Conservation (phyloP, 169 alveolate species). For the Eimeria tenella region DNA sequence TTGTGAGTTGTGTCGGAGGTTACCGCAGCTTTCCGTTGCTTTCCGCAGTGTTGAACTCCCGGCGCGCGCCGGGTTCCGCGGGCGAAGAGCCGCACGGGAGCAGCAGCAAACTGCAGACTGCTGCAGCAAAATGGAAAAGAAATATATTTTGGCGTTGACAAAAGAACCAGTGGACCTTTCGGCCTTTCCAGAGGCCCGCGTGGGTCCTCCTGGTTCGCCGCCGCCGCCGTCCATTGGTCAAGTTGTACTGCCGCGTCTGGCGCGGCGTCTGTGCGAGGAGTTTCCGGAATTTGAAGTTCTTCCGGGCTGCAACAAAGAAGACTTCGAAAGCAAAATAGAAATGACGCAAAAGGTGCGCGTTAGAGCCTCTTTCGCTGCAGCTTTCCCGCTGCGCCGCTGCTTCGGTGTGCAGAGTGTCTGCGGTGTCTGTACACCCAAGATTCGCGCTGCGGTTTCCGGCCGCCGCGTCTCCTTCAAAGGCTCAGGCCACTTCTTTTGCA, state of each 20-base stretch:
- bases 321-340: neutral
- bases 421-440: neutral
- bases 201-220: neutral
- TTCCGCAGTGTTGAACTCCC: too few relatives aligned
- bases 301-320: neutral
- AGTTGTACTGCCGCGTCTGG: constrained; percentile 23
- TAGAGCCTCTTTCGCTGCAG: neutral
- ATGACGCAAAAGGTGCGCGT: neutral
- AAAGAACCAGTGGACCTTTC: neutral
- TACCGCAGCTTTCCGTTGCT: too few relatives aligned
- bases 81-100: too few relatives aligned
- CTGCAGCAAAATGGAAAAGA: neutral
- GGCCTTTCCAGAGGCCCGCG: neutral
- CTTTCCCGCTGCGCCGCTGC: neutral
- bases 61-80: too few relatives aligned
- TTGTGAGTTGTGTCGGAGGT: too few relatives aligned
- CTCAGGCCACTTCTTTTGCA: too few relatives aligned
- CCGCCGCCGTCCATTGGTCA: constrained; percentile 3
- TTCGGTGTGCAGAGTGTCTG: neutral
- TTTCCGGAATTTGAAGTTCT: neutral
- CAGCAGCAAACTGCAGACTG: too few relatives aligned
- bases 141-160: constrained; percentile 8
- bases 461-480: too few relatives aligned
- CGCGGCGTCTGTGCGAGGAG: neutral
- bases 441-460: too few relatives aligned